Evolutionary conservation across 1,284 basidiomycete genomes (phyloP).

Genomic region (Porogramme epimiltina): DNA sequence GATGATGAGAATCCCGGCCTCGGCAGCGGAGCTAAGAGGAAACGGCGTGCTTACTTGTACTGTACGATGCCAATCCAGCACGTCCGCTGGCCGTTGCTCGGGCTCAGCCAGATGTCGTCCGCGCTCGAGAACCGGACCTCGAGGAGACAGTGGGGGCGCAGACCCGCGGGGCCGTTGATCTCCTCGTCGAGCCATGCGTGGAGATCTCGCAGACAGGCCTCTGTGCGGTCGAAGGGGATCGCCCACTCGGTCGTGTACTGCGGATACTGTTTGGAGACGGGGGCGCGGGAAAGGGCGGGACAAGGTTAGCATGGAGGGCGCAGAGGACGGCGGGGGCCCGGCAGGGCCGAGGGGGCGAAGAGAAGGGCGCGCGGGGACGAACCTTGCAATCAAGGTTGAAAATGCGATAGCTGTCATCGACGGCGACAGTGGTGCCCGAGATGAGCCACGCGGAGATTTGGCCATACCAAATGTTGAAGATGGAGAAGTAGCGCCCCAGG

Average conservation of each 20-base stretch:
- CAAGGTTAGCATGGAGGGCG: conserved; percentile 2
- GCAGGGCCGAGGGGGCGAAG: conserved; percentile 23
- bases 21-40: no score
- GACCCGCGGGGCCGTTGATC: conserved; percentile 65
- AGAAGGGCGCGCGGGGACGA: conserved; percentile 8
- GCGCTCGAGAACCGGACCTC: conserved; percentile 89
- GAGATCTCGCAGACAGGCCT: conserved; percentile 74
- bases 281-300: background rate
- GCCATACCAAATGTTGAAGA: conserved; percentile 56
- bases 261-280: conserved; percentile 67
- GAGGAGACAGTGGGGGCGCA: conserved; percentile 90
- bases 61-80: conserved; percentile 97
- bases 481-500: conserved; percentile 58
- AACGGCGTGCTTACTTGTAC: conserved; percentile 73
- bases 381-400: conserved; percentile 87
- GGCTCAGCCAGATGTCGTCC: conserved; percentile 95
- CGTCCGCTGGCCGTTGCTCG: conserved; percentile 77
- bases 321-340: conserved; percentile 7
- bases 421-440: conserved; percentile 45
- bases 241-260: conserved; percentile 96
- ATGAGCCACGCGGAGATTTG: conserved; percentile 66
- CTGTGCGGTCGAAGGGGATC: conserved; percentile 70
- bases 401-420: conserved; percentile 78
- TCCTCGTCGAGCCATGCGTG: conserved; percentile 77
- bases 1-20: conserved; percentile 7